phyloP scores from a whole-genome alignment of 2,329 filamentous ascomycete species.

The Exophiala oligosperma region DNA sequence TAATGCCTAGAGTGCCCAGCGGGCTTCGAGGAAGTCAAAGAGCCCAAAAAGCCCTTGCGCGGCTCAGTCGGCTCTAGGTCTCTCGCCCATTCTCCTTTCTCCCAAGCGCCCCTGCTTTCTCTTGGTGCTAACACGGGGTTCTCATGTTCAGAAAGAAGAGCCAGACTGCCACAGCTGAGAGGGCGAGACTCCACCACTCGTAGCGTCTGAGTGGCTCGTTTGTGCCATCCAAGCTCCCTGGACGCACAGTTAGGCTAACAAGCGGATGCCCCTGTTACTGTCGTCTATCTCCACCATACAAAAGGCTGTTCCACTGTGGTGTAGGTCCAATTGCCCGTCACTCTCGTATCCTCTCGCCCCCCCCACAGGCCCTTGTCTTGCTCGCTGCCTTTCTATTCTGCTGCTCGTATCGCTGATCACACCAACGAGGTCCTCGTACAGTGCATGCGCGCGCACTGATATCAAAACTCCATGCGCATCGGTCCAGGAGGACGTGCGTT shows the following conservation, averaged over 20 bases:
- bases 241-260: neutral
- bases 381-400: neutral
- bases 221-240: constrained; percentile 2
- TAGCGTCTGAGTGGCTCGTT: neutral
- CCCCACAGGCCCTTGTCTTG: neutral
- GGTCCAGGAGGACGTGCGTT: constrained; percentile 10
- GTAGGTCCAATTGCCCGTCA: neutral
- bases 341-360: neutral
- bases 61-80: constrained; percentile 3
- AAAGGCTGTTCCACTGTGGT: neutral
- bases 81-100: neutral
- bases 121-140: constrained; percentile 4
- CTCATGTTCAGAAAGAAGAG: neutral
- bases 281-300: neutral
- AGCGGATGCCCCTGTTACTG: neutral
- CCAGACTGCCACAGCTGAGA: neutral
- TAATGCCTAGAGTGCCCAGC: too few species aligned
- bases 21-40: too few species aligned
- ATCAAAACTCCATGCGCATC: neutral
- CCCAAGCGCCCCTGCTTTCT: constrained; percentile 9
- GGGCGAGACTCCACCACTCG: neutral
- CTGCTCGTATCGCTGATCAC: neutral
- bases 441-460: constrained; percentile 5
- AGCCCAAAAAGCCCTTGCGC: constrained; percentile 2
- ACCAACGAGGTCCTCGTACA: neutral